phyloP scores from a whole-genome alignment of 768 basidiomycete genomes.

The Rhodotorula toruloides region DNA sequence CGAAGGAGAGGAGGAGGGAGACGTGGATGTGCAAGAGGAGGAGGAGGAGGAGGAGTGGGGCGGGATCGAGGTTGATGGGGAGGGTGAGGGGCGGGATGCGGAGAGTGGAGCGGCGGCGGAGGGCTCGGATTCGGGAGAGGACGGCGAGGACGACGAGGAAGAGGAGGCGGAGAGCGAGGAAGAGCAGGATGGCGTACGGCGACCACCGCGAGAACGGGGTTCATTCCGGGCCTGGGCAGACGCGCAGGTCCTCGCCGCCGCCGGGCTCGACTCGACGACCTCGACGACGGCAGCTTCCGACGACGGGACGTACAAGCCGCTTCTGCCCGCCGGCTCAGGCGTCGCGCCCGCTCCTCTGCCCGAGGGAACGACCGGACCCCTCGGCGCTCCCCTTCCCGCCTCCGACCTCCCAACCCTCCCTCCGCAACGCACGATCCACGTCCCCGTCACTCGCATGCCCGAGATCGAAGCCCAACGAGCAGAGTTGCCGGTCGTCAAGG shows the following conservation, averaged over 20 bases:
- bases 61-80: conserved; percentile 41
- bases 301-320: conserved; percentile 26
- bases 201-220: conserved; percentile 23
- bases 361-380: conserved; percentile 33
- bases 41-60: conserved; percentile 38
- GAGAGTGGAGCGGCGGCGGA: conserved; percentile 72
- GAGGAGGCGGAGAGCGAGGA: conserved; percentile 28
- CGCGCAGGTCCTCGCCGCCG: conserved; percentile 25
- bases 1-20: conserved; percentile 45
- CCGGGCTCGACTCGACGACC: conserved; percentile 8
- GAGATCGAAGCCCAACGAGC: conserved; percentile 62
- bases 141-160: conserved; percentile 51
- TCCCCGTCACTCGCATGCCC: conserved; percentile 38
- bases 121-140: conserved; percentile 37
- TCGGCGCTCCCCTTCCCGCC: conserved; percentile 28
- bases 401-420: conserved; percentile 32
- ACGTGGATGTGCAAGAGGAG: conserved; percentile 41
- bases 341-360: conserved; percentile 12
- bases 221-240: conserved; percentile 40
- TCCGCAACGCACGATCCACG: conserved; percentile 32
- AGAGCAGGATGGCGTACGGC: background rate
- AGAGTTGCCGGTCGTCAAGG: conserved; percentile 78
- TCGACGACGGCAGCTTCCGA: background rate
- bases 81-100: conserved; percentile 48
- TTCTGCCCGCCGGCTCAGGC: conserved; percentile 31